Evolutionary conservation across 805 yeast species (phyloP), one percentile per base, ranked within the genome.

Genomic region (Myxozyma geophila): DNA sequence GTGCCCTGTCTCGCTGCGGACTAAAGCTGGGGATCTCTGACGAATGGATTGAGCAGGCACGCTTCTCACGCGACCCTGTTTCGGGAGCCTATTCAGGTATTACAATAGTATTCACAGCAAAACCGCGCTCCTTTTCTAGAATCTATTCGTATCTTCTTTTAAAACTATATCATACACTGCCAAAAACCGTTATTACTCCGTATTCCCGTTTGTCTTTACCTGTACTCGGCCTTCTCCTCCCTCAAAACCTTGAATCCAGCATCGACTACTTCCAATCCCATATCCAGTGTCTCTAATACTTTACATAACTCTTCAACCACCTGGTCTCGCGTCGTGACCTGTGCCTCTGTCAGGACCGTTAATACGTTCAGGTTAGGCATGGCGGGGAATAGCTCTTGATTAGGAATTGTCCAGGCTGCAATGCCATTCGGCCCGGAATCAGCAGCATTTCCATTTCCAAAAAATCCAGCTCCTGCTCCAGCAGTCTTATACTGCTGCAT

Each of bases 221-320:
- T 47, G 35, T 46, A 56, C 48, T 56, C 59, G 39, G 61, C 36
- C 37, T 62, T 65, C 41, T 64, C 69, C 39, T 63, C 69, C 33
- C 58, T 35, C 37, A 66, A 15, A 9, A 47, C 62, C 49, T 59
- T 63, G 40, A 63, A 59, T 21, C 69, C 69, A 2, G 60, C 62
- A 33, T 66, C 69, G n/a, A 66, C 50, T 13, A 64, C 69, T 15
- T 66, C 67, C 33, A 66, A 50, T 10, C 69, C 69, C 8, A 21
- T 43, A 44, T 43, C 59, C 23, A 66, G 44, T 15, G 60, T 21
- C 36, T 40, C 64, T 39, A 66, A 54, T 37, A 63, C 60, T 33
- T 52, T 54, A 13, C 52, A 37, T n/a, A 66, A 44, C 49, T 64
- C 67, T 1, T 66, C 68, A 9, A 58, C 51, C 4, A 62, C 67